These are phyloP conservation scores for Aspergillus jensenii DNA, from an alignment of 2,329 filamentous ascomycete species.

Conservation along the genomic window DNA sequence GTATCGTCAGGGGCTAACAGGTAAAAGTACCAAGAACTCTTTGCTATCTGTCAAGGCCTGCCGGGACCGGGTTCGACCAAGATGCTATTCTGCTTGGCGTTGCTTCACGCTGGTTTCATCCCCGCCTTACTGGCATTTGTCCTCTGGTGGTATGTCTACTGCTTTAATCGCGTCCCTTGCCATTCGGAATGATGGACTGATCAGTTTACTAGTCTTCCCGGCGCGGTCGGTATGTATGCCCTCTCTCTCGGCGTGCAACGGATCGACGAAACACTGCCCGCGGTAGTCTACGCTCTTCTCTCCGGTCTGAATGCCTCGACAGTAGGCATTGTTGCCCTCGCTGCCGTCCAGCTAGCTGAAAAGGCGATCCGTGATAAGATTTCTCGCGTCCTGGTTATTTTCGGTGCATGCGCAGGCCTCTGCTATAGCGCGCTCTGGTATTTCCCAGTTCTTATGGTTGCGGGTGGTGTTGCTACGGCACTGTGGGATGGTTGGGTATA, in stretches of 20 bases:
- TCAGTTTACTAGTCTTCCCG: slow-evolving; percentile 55
- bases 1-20: not conserved
- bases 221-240: slow-evolving; percentile 57
- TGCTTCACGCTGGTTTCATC: slow-evolving; percentile 62
- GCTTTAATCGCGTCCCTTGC: too few species aligned
- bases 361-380: not conserved
- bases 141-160: slow-evolving; percentile 49
- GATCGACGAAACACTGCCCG: not conserved
- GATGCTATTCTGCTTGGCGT: slow-evolving; percentile 67
- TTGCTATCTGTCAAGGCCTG: slow-evolving; percentile 66
- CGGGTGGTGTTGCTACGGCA: not conserved
- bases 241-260: slow-evolving; percentile 49
- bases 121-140: slow-evolving; percentile 61
- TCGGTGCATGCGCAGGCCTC: slow-evolving; percentile 38
- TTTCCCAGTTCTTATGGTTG: not conserved
- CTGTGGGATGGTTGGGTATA: slow-evolving; percentile 19
- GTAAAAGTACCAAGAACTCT: slow-evolving; percentile 67
- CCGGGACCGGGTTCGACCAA: slow-evolving; percentile 70
- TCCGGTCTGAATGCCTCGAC: not conserved
- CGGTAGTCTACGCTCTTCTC: not conserved
- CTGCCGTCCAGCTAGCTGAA: not conserved
- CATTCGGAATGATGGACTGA: too few species aligned
- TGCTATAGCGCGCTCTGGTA: not conserved
- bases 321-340: not conserved
- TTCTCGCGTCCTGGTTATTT: slow-evolving; percentile 26